These are phyloP conservation scores for Bipolaris gigantea DNA, from an alignment of 2,329 filamentous ascomycete genomes.

Conservation along the genomic window DNA sequence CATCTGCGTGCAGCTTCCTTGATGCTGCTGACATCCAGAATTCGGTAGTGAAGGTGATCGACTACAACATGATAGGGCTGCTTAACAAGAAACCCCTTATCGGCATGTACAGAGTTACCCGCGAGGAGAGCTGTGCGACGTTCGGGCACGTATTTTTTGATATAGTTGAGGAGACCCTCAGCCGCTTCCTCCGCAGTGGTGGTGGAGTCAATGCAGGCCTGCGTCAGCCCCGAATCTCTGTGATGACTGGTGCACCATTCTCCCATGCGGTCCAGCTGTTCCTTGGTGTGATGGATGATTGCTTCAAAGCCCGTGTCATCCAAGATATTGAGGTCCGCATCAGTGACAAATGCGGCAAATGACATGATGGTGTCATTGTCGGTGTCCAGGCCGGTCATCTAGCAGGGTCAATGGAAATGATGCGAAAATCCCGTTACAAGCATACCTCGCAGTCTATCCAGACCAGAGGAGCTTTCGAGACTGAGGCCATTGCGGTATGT, in stretches of 20 bases:
- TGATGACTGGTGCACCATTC: constrained; percentile 88
- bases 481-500: constrained; percentile 48
- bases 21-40: constrained; percentile 87
- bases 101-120: constrained; percentile 91
- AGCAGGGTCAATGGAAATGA: constrained; percentile 16
- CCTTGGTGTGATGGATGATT: constrained; percentile 72
- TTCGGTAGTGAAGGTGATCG: constrained; percentile 81
- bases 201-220: constrained; percentile 71
- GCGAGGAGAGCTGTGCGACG: constrained; percentile 72
- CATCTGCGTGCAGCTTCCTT: constrained; percentile 89
- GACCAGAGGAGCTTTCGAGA: constrained; percentile 68
- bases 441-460: constrained; percentile 80
- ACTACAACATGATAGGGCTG: constrained; percentile 73
- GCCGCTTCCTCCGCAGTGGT: constrained; percentile 74
- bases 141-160: constrained; percentile 70
- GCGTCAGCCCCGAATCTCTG: constrained; percentile 76
- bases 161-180: constrained; percentile 72
- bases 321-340: constrained; percentile 72
- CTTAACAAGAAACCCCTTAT: constrained; percentile 76
- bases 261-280: constrained; percentile 76
- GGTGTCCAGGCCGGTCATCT: constrained; percentile 91
- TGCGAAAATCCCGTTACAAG: not conserved
- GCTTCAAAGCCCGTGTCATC: constrained; percentile 78
- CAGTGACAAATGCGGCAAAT: constrained; percentile 89
- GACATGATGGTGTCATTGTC: constrained; percentile 84